Base-by-base conservation (phyloP, 2,329 filamentous ascomycete genomes). In the Catunica adiposa region DNA sequence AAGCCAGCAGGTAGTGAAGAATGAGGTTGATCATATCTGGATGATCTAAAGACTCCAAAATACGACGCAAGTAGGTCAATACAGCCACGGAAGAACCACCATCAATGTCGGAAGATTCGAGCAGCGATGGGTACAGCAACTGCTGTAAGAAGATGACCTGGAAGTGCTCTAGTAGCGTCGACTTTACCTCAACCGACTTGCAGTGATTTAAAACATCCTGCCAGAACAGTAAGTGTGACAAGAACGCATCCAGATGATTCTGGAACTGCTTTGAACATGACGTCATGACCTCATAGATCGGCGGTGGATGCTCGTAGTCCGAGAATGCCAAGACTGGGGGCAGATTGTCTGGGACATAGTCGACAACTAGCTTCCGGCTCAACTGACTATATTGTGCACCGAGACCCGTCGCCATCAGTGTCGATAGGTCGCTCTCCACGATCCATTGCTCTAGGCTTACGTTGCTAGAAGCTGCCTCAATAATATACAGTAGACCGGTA, bases 171-270 rank as follows among this genome's bases (percentile, higher is more conserved):
- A 98, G 75, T 53, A 98, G 73, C 0, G 89, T 96, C 61, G 87
- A 87, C 66, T 90, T 92, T 62, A 98, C 88, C 65, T 97, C 90
- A 1, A 82, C 75, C 2, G 90, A 97, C 63, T 83, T 82, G 70
- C 92, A 98, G 68, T 97, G 90, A 66, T 97, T 92, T 59, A 98
- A 73, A 34, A 96, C 89, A 67, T 98, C 92, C 69, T 98, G 92
- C 92, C 92, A 98, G 65, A 98, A 98, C 4, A 94, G 74, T 51
- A 98, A 76, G 65, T 97, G 94, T 0, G 92, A 95, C 44, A 98
- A 75, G 64, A 98, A 98, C 0, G 89, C 94, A 55, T 90, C 83
- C 64, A 97, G 79, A 63, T 96, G 87, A n/a, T 81, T 78, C 63
- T 87, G 84, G 60, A 94, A 89, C 58, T 88, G 80, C 1, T 77